Evolutionary conservation across 805 yeast species (phyloP), one percentile per base, ranked within the genome.

Genomic region (Candida broadrunensis): DNA sequence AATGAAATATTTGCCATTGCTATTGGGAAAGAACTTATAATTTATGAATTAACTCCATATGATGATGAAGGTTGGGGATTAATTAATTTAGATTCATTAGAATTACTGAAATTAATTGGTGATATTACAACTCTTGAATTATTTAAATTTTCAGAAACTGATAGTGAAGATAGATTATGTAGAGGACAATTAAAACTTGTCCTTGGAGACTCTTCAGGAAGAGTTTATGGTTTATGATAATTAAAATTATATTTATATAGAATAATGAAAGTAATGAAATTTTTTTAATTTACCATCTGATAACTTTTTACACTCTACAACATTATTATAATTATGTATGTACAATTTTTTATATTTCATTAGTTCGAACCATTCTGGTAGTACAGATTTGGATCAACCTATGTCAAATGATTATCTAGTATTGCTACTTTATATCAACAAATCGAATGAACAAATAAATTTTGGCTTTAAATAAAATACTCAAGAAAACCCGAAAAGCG

Each of bases 181-280:
- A 54, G 65, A 58, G 80, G 59, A 42, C 57, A 43, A 19, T 38
- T 64, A 32, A 73, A 69, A 39, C 48, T 82, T 20, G 62, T 78
- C 7, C 66, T 78, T 21, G 87, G 86, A 3, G 85, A 81, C 49
- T 48, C 63, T 4, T 51, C 54, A 8, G 87, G 88, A 1, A 61
- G 69, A 36, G 72, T 83, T 3, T 73, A 72, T 41, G 60, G 37
- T 24, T 25, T 46, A 37, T 45, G 38, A 29, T 29, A 29, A 29
- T 29, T 5, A 11, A 26, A 9, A 26, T 5, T 26, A 26, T 26
- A 26, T 7, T 9, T 11, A 26, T 7, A 26, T 26, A 21, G 6
- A 21, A 21, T 21, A 21, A 21, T 21, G 6, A 7, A 21, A 7
- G 11, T 21, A 21, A 21, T 21, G 6, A 7, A 21, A 21, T 21